Conservation (phyloP, 2,329 filamentous ascomycete species). For the Sarocladium brachiariae region DNA sequence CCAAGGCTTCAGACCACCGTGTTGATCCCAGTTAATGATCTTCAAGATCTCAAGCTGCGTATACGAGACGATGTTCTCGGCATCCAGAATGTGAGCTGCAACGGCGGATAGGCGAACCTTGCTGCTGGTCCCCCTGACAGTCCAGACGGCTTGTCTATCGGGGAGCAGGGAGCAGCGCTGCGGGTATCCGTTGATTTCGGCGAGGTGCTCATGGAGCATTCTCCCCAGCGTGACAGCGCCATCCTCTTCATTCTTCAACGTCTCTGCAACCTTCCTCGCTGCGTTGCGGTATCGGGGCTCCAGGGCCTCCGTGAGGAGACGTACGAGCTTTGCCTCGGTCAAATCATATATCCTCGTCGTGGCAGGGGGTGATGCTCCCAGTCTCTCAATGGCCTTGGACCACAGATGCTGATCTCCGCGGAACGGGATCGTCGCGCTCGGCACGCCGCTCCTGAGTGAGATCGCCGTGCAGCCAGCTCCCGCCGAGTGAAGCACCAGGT, state of each 20-base stretch:
- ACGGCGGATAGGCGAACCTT: not conserved
- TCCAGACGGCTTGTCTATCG: constrained; percentile 1
- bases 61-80: not conserved
- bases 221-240: not conserved
- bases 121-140: not conserved
- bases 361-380: not conserved
- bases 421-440: not conserved
- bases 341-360: not conserved
- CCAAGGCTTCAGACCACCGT: not conserved
- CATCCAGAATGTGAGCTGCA: not conserved
- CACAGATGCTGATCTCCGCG: not conserved
- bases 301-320: not conserved
- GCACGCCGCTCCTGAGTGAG: not conserved
- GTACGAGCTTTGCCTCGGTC: not conserved
- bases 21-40: not conserved
- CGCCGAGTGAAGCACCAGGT: not conserved
- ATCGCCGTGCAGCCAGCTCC: not conserved
- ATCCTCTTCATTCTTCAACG: not conserved
- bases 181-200: not conserved
- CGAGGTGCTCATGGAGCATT: not conserved
- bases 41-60: not conserved
- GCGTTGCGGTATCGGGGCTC: not conserved
- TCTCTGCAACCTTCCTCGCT: not conserved
- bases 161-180: not conserved
- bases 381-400: not conserved